These are phyloP conservation scores for Acmispon strigosus DNA, from an alignment of 306 rosid genomes.

Conservation along the genomic window DNA sequence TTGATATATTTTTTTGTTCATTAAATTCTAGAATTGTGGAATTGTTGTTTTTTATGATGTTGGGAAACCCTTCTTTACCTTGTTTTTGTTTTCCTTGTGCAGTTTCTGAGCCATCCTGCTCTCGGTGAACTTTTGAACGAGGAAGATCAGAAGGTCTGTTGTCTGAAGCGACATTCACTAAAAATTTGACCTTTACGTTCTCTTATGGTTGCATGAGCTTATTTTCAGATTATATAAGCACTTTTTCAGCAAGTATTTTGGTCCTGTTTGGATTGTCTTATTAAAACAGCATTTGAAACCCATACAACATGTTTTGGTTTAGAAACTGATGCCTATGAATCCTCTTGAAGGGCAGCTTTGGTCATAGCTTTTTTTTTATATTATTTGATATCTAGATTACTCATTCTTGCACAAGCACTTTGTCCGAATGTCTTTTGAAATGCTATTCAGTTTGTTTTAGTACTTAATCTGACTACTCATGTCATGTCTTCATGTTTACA, in stretches of 20 bases:
- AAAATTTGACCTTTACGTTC: neutral
- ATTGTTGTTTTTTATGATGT: neutral
- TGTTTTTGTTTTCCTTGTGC: slow-evolving; percentile 18
- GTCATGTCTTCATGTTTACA: neutral
- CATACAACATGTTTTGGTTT: neutral
- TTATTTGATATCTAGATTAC: neutral
- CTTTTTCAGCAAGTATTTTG: neutral
- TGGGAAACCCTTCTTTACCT: neutral
- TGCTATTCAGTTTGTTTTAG: neutral
- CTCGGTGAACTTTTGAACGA: slow-evolving; percentile 60
- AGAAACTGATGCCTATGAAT: neutral
- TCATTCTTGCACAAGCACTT: neutral
- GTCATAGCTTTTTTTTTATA: too few relatives aligned
- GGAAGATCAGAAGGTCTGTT: slow-evolving; percentile 77
- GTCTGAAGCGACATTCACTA: neutral
- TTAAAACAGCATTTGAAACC: neutral
- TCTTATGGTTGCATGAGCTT: neutral
- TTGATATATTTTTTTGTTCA: neutral
- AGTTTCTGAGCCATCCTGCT: slow-evolving; percentile 90
- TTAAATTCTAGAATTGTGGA: neutral
- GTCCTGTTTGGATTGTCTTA: neutral
- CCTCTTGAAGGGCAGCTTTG: too few relatives aligned
- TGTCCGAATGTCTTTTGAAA: neutral
- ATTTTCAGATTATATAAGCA: neutral
- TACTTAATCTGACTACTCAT: neutral